Evolutionary conservation across 2,329 filamentous ascomycete species (phyloP), one percentile per base, ranked within the genome.

Genomic region (Neodidymelliopsis sp.): DNA sequence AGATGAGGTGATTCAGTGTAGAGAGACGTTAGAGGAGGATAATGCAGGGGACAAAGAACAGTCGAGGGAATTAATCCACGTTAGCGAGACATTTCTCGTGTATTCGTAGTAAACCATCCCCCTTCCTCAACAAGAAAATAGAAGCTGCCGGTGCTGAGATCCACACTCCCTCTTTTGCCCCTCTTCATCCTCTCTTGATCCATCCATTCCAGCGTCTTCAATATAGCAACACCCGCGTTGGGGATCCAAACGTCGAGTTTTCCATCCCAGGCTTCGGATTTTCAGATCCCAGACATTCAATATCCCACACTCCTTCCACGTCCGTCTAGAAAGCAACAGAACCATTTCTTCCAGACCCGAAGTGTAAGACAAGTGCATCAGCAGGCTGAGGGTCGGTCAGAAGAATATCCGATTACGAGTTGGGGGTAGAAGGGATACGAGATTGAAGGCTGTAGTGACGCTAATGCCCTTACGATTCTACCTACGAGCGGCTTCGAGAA

Each of bases 91-190:
- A 3, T 9, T 16, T 23, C 19, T 5, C 25, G 12, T 16, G 11
- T n/a, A 6, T 9, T 5, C n/a, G n/a, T n/a, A 11, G 18, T 3
- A 11, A 16, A 5, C 23, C 45, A 4, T 39, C 54, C 56, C 45
- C 45, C 4, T 39, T 54, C 56, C 45, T 66, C 60, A 9, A 54
- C 56, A 8, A 70, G 30, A 22, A 69, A 68, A 29, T 57, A 69
- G 9, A 65, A 61, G 3, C 64, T 63, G 24, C 60, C 63, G 25
- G 60, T 60, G 56, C 89, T 89, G 49, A 88, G 81, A 30, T 78
- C 77, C 66, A 88, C 83, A 24, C 84, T 82, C 28, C 78, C 84
- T 82, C 28, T 78, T 74, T 54, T 87, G 83, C 46, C 85, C 89
- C 18, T 88, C 84, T 2, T 73, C 74, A 40, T 86, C 83, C 0